Base-by-base conservation (phyloP, 2,329 filamentous ascomycete species). In the Fusarium virguliforme region DNA sequence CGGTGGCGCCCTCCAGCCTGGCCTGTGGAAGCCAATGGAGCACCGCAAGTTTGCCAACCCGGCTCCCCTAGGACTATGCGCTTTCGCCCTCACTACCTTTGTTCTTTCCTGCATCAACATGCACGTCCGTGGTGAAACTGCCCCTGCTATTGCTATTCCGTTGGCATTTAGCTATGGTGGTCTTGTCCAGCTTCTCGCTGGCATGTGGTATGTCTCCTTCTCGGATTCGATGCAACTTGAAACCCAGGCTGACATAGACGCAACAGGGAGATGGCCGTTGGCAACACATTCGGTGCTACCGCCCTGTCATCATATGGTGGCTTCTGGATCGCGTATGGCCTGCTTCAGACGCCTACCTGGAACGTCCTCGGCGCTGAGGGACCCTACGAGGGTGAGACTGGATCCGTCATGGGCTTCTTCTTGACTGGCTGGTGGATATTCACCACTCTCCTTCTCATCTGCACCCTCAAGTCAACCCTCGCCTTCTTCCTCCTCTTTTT, bases 401-500 rank as follows among this genome's bases (percentile, higher is more conserved):
- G 82, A 28, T 89, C 90, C 53, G 90, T 89, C 0, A 83, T 95
- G 60, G 92, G 91, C 62, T 89, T 95, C 79, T 95, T 92, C 86
- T 84, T 95, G 64, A 89, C 89, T 3, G 88, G 91, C 79, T 95
- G 93, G 93, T 94, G 93, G 84, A 94, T 95, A 83, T 95, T 95
- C 85, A 95, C 92, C 58, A 91, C 89, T 62, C 81, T 95, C 65
- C 80, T 95, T 70, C 84, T 94, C 40, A 75, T 95, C 65, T 92
- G 90, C 85, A 95, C 93, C 9, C 85, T 95, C 58, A 88, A 89
- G 67, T 95, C 92, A 12, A 94, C 92, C 48, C 85, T 94, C 74
- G 92, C 92, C 73, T 94, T 95, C 86, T 94, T 92, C 85, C 75
- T 85, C 26, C 87, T 95, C 32, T 95, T 95, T 87, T 88, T 95